Conservation (phyloP, 2,329 filamentous ascomycete species). For the Apiospora phragmitis region DNA sequence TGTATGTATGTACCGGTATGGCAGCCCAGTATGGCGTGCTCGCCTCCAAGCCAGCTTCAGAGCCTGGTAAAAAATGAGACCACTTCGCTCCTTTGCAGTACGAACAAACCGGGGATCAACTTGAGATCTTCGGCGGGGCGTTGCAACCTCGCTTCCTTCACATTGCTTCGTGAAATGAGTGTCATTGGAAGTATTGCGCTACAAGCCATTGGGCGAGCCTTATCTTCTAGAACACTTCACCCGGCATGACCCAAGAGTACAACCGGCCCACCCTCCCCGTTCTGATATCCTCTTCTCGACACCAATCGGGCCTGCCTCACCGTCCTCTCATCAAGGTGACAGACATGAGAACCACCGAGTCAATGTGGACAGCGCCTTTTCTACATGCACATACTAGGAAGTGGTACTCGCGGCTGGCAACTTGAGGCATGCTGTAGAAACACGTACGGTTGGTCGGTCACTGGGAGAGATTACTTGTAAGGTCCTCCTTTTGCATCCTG, state of each 20-base stretch:
- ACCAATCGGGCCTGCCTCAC: neutral
- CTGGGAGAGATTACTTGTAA: too few relatives aligned
- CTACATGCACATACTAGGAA: neutral
- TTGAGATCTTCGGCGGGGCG: slow-evolving; percentile 3
- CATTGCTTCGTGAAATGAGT: neutral
- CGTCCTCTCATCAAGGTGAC: neutral
- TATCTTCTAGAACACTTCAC: slow-evolving; percentile 1
- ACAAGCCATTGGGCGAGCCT: neutral
- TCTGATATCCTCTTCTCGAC: neutral
- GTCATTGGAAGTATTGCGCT: neutral
- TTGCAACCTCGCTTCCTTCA: neutral
- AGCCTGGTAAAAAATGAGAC: slow-evolving; percentile 4
- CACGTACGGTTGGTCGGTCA: too few relatives aligned
- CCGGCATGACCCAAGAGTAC: neutral
- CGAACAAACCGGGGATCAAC: neutral
- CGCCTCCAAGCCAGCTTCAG: neutral
- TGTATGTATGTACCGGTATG: neutral
- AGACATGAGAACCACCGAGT: neutral
- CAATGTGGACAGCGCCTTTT: neutral
- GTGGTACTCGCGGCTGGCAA: neutral
- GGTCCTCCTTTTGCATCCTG: neutral
- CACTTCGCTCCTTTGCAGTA: neutral
- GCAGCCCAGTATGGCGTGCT: neutral
- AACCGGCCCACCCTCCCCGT: neutral
- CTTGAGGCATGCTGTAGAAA: too few relatives aligned